Evolutionary conservation across 768 basidiomycete species (phyloP).

Genomic region (Glaciozyma martinii): DNA sequence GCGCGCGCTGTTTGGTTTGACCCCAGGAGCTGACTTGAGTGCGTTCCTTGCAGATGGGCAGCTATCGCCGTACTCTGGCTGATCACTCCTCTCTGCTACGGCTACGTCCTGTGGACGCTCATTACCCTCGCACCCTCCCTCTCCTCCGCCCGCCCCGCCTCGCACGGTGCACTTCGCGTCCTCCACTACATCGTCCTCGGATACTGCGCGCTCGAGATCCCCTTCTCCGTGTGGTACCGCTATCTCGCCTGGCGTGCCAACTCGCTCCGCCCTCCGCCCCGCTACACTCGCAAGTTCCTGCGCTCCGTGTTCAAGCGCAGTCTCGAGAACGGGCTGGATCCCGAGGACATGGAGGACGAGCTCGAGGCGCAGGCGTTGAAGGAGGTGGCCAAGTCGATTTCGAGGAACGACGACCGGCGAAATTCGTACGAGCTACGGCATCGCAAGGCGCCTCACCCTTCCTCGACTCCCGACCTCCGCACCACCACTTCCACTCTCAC

Average conservation of each 20-base stretch:
- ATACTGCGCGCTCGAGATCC: conserved; percentile 22
- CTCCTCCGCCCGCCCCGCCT: not conserved
- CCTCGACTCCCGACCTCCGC: not conserved
- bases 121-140: conserved; percentile 7
- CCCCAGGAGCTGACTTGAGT: no score
- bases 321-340: conserved; percentile 31
- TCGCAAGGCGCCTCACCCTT: not conserved
- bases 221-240: conserved; percentile 29
- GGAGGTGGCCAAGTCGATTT: not conserved
- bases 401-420: not conserved
- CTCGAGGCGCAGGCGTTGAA: not conserved
- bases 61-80: conserved; percentile 25
- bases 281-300: conserved; percentile 25
- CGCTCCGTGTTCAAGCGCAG: conserved; percentile 23
- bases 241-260: conserved; percentile 23
- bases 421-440: not conserved
- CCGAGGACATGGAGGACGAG: not conserved
- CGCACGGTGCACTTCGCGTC: conserved; percentile 2
- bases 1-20: no score
- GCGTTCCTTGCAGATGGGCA: not conserved
- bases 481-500: no score
- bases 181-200: conserved; percentile 20
- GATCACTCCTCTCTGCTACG: conserved; percentile 27
- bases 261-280: conserved; percentile 5
- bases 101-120: conserved; percentile 28